Conservation (phyloP, 148 eudicot species). For the Linanthus parryae region DNA sequence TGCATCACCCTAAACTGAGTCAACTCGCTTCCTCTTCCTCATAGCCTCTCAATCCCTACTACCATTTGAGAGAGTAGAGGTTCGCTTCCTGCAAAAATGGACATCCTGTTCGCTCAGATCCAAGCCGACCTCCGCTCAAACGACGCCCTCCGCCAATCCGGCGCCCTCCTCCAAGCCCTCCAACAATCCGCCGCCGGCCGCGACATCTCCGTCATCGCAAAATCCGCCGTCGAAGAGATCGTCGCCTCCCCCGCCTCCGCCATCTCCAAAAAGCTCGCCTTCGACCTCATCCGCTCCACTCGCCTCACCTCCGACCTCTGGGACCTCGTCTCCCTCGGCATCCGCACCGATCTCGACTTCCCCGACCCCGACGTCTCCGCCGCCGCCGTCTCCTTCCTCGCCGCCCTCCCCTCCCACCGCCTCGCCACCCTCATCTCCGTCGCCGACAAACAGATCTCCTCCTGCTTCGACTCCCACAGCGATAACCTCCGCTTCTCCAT, state of each 20-base stretch:
- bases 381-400: slow-evolving; percentile 83
- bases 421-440: slow-evolving; percentile 48
- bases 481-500: slow-evolving; percentile 63
- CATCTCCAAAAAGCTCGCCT: slow-evolving; percentile 85
- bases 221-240: slow-evolving; percentile 94
- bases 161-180: slow-evolving; percentile 87
- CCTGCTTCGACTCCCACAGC: slow-evolving; percentile 58
- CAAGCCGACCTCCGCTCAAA: slow-evolving; percentile 95
- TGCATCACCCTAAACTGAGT: too few species aligned
- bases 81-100: too few species aligned
- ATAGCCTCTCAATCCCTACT: too few species aligned
- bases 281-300: slow-evolving; percentile 82
- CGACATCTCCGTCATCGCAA: slow-evolving; percentile 80
- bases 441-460: slow-evolving; percentile 48
- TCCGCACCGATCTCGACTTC: slow-evolving; percentile 67
- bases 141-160: slow-evolving; percentile 94
- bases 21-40: too few species aligned
- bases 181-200: slow-evolving; percentile 99
- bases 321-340: slow-evolving; percentile 66
- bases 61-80: too few species aligned
- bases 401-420: slow-evolving; percentile 77
- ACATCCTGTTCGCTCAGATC: slow-evolving; percentile 92
- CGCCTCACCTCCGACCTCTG: slow-evolving; percentile 83
- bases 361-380: slow-evolving; percentile 94
- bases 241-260: slow-evolving; percentile 92